Base-by-base conservation (phyloP, 2,329 filamentous ascomycete species). In the Coniella vitis region DNA sequence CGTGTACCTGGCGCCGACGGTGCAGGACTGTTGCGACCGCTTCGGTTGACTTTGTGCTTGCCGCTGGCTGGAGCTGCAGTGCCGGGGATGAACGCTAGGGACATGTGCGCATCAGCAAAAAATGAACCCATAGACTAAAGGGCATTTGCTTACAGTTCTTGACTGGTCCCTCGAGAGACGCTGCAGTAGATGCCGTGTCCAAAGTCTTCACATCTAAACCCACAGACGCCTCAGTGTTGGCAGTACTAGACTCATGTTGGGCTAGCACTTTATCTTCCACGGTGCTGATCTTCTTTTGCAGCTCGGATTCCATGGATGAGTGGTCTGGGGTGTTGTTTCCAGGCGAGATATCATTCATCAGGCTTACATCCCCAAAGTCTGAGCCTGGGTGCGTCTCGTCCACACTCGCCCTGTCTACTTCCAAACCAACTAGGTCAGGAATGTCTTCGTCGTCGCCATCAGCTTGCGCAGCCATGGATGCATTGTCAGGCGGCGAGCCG, bases 1-100 rank as follows among this genome's bases (percentile, higher is more conserved):
- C 90, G 78, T 0, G 87, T 90, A 54, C 86, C 71, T 7, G 75
- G 69, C 2, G 75, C 76, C 4, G 74, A 70, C 3, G 75, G 78
- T 17, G 75, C 74, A 5, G 81, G 83, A 48, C 88, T 90, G 54
- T 78, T 89, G 25, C 83, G 79, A 36, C 84, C 79, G 49, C 87
- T 87, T 56, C 73, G 79, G 48, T 68, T 61, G 32, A 70, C 48
- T 13, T 51, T 53, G 29, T 13, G 9, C 5, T 50, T 53, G 17
- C 37, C 47, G 13, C 29, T 36, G 29, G 38, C 35, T 31, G 44
- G 40, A 16, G 32, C 14, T 14, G 16, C 29, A 7, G 41, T 31
- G 36, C 40, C 22, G 32, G 38, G 49, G 38, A 51, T 57, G 54
- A n/a, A 61, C 58, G 64, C 41, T 51, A 37, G 14, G 20, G 14